Base-by-base conservation (phyloP, 106 monocot species). In the Phalaenopsis aphrodite region DNA sequence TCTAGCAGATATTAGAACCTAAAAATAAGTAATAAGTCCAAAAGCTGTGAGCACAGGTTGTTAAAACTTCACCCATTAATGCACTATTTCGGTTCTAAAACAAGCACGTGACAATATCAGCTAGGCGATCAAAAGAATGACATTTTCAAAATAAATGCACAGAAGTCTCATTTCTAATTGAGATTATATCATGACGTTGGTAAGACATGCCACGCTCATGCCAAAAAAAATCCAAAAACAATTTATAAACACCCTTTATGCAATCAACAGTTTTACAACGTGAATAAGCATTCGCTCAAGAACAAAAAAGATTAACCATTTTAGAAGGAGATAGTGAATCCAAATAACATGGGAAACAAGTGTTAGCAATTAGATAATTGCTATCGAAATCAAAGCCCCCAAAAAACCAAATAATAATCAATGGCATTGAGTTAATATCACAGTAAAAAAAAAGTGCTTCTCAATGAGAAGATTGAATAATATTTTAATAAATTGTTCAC, bases 1-100 rank as follows among this genome's bases (percentile, higher is more conserved):
- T 88, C 84, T 94, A 8, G 78, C 94, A 76, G 87, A 88, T 48
- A 98, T 86, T 42, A 98, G 68, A 88, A 98, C 97, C 97, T 98
- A 38, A 78, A 85, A 79, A 64, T 0, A 64, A 69, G n/a, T 69
- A 39, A 39, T 14, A 69, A 69, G 17, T 66, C 4, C 24, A 18
- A 12, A 69, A 69, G 38, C 15, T 69, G 36, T 69, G 21, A 61
- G 4, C 8, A 61, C n/a, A 61, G 21, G 3, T 61, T 61, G 61
- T 61, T 61, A 61, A 21, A 61, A 52, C 1, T 52, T 52, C 52
- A 4, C 3, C 61, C 5, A 8, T n/a, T 61, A 5, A 61, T 61
- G 21, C 21, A 61, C 61, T 69, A 39, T 69, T 69, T 69, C 39
- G 38, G 8, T 39, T 17, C 8, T 21, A 39, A 15, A 41, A 39